A percentile compares a stretch with the other conserved stretches of the same genome.
Evolutionary conservation across 2,329 filamentous ascomycete genomes (phyloP).

Genomic region (Ciborinia camelliae): DNA sequence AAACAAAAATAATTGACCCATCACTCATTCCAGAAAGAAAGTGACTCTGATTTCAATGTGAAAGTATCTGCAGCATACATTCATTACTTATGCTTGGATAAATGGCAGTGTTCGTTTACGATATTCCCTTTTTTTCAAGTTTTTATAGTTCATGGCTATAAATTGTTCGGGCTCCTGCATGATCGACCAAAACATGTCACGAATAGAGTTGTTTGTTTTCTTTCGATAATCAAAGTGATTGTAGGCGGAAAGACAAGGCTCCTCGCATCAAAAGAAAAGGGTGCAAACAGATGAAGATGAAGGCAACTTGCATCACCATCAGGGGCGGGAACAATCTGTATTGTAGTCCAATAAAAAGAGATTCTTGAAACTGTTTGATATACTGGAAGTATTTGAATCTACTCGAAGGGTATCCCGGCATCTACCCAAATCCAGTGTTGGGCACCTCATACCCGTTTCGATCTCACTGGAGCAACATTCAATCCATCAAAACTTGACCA

Average conservation of each 20-base stretch:
- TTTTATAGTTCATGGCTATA: not conserved
- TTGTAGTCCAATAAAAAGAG: no score
- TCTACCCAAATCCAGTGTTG: no score
- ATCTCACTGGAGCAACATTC: no score
- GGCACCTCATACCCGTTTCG: no score
- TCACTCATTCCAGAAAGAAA: not conserved
- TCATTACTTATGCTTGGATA: not conserved
- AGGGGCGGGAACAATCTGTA: no score
- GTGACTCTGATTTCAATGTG: not conserved
- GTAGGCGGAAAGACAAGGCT: not conserved
- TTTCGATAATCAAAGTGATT: not conserved
- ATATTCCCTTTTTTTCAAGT: not conserved
- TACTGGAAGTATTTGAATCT: no score
- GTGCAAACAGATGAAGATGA: not conserved
- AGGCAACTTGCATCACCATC: not conserved
- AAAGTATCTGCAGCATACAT: not conserved
- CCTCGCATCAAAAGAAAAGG: not conserved
- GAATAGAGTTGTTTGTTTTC: not conserved
- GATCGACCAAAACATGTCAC: not conserved
- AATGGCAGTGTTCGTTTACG: not conserved
- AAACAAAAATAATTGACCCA: not conserved
- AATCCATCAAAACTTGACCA: no score
- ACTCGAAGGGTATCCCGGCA: no score
- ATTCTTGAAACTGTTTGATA: not conserved
- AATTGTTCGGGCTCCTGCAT: constrained; percentile 3